phyloP scores from a whole-genome alignment of 768 basidiomycete species.

The Lentinula edodes region DNA sequence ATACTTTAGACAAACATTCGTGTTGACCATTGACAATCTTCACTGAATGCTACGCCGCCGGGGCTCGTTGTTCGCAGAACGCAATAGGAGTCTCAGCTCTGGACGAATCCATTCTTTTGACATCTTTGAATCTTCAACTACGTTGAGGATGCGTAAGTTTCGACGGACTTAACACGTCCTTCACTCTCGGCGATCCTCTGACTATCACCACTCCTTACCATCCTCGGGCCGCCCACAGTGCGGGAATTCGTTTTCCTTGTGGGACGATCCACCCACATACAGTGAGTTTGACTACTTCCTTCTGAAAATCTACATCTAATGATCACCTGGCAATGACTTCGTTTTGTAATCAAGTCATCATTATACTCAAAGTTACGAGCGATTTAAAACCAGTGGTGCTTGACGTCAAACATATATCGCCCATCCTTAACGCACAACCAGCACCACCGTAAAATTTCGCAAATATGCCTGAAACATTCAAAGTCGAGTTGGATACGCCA shows the following conservation, averaged over 20 bases:
- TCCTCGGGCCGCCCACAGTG: background rate
- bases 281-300: background rate
- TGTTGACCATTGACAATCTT: too few relatives aligned
- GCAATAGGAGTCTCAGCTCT: too few relatives aligned
- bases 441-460: background rate
- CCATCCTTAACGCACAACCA: background rate
- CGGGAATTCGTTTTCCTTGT: background rate
- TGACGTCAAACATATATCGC: background rate
- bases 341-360: background rate
- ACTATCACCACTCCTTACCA: background rate
- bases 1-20: too few relatives aligned
- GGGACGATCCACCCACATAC: background rate
- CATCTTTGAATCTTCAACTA: too few relatives aligned
- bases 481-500: conserved; percentile 29
- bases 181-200: too few relatives aligned
- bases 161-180: too few relatives aligned
- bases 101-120: too few relatives aligned
- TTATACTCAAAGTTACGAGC: background rate
- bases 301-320: background rate
- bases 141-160: too few relatives aligned
- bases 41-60: too few relatives aligned
- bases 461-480: conserved; percentile 1
- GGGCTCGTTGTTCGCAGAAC: too few relatives aligned
- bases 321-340: background rate
- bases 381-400: background rate